phyloP scores from a whole-genome alignment of 768 basidiomycete genomes.

The Thelephora aurantiotincta region DNA sequence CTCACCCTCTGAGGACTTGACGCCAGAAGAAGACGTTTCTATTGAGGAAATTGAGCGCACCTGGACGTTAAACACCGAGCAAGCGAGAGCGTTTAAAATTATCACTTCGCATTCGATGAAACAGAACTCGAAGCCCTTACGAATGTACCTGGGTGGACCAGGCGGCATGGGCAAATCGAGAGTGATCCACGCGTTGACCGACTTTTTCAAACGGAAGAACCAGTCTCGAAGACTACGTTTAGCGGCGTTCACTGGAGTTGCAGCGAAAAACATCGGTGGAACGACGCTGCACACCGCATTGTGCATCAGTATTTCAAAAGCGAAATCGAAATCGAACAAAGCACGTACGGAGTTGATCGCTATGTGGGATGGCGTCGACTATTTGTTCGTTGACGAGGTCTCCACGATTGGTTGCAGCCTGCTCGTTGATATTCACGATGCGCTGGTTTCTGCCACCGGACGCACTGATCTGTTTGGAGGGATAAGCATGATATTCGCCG shows the following conservation, averaged over 20 bases:
- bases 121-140: constrained; percentile 9
- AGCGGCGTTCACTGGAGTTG: not conserved
- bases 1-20: not conserved
- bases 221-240: constrained; percentile 10
- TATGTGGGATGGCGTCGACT: constrained; percentile 27
- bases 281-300: constrained; percentile 25
- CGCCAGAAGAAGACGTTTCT: not conserved
- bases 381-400: constrained; percentile 24
- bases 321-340: not conserved
- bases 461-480: constrained; percentile 25
- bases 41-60: constrained; percentile 4
- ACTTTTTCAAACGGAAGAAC: not conserved
- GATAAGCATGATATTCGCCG: constrained; percentile 26
- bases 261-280: constrained; percentile 22
- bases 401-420: constrained; percentile 25
- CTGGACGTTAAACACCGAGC: constrained; percentile 21
- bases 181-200: not conserved
- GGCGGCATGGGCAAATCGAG: not conserved
- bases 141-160: constrained; percentile 19
- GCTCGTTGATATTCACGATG: constrained; percentile 13
- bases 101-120: constrained; percentile 16
- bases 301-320: constrained; percentile 1
- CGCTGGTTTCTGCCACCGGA: not conserved
- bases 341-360: constrained; percentile 10
- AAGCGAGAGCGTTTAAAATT: constrained; percentile 18